A percentile compares a stretch with the other conserved stretches of the same genome.
These are phyloP conservation scores for Hyphodiscus sp. DNA, from an alignment of 2,329 filamentous ascomycete species.

Conservation along the genomic window DNA sequence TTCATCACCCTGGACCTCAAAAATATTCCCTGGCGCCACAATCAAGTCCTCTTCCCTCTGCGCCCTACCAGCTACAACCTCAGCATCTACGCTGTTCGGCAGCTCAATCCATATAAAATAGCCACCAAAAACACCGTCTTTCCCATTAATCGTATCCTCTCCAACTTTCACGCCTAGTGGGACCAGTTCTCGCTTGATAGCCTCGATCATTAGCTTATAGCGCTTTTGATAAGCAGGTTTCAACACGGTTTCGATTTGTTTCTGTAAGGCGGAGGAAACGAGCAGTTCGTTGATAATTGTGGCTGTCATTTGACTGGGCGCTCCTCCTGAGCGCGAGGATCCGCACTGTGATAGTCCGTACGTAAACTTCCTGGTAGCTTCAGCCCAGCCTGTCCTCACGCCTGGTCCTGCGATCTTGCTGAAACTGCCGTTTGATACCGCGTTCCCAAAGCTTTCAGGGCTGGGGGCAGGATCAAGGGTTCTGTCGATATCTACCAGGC, in stretches of 20 bases:
- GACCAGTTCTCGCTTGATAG: conserved; percentile 52
- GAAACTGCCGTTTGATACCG: conserved; percentile 82
- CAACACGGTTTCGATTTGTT: conserved; percentile 37
- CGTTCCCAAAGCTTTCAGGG: conserved; percentile 64
- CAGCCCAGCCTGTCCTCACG: conserved; percentile 79
- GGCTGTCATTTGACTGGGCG: conserved; percentile 48
- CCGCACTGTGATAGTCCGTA: conserved; percentile 47
- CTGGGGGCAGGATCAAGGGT: conserved; percentile 52
- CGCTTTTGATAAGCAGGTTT: conserved; percentile 41
- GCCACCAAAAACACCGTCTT: conserved; percentile 57
- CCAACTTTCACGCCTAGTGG: conserved; percentile 52
- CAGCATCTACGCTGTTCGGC: conserved; percentile 43
- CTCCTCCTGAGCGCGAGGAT: conserved; percentile 49
- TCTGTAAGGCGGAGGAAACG: conserved; percentile 36
- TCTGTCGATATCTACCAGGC: conserved; percentile 73
- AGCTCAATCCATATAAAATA: conserved; percentile 81
- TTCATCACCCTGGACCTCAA: conserved; percentile 57
- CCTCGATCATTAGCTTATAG: conserved; percentile 46
- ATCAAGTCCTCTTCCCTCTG: conserved; percentile 58
- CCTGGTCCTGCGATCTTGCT: conserved; percentile 83
- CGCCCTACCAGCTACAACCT: conserved; percentile 50
- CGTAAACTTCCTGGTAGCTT: conserved; percentile 58
- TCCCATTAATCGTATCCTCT: conserved; percentile 35
- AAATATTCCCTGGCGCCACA: conserved; percentile 63
- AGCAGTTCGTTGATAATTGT: conserved; percentile 46